Base-by-base conservation (phyloP, 1,139 yeast species). In the Petasospora fabianii region DNA sequence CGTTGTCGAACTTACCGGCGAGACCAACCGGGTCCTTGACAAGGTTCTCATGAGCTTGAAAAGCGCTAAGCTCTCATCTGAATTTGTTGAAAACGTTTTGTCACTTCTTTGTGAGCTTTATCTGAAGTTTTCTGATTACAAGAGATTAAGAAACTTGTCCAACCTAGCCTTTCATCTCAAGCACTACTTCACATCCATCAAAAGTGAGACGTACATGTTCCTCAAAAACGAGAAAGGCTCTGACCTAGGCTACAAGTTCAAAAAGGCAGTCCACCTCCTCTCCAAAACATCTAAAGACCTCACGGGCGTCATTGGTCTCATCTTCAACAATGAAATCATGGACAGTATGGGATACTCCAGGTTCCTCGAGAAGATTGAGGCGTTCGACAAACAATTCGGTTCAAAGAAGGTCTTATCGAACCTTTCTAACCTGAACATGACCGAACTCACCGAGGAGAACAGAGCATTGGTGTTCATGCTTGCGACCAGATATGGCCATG, bases 71-170 rank as follows among this genome's bases (percentile, higher is more conserved):
- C 9, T 24, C 5, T 20, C 34, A 2, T 41, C 46, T 5, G 32
- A 27, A 4, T 42, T 45, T n/a, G 28, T 47, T 10, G 34, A 39
- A n/a, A 11, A 7, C 3, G 24, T 35, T 4, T 40, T 49, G 17
- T 8, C n/a, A 2, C 30, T 20, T 7, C 17, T 51, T 3, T n/a
- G 18, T 10, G 3, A 11, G 7, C n/a, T 49, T 3, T 48, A 48
- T 12, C 3, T 27, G 4, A 34, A 16, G 9, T 21, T 39, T 13
- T 30, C 42, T 6, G 63, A 61, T 18, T 36, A 32, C 17, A 58
- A 59, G 38, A 51, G 65, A 36, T 26, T 61, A 18, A 46, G 47
- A 11, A 63, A 62, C 40, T 40, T 64, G 4, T 53, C 60, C 4
- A 64, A 59, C 36, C 45, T 64, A 14, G 41, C 56, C 3, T 46